A percentile compares a stretch with the other conserved stretches of the same genome.
Conservation (phyloP, 257 asterid genomes). For the Asclepias syriaca region DNA sequence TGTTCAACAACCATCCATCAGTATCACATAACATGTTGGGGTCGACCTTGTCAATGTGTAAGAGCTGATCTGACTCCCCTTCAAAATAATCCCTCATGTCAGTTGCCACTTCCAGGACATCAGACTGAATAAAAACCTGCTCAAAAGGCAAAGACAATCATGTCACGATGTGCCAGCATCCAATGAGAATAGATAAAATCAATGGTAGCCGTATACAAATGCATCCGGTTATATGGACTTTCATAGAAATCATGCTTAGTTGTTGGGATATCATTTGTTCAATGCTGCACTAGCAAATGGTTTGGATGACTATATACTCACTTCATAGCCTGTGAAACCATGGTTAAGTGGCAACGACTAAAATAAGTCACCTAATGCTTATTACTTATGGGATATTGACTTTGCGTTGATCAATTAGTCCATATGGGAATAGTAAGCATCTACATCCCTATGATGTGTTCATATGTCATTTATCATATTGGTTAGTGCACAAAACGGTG, state of each 20-base stretch:
- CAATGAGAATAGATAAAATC: background rate
- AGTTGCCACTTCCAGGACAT: slow-evolving; percentile 71
- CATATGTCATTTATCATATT: background rate
- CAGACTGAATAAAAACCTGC: slow-evolving; percentile 87
- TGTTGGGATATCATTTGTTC: background rate
- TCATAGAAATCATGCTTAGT: background rate
- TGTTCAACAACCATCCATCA: slow-evolving; percentile 79
- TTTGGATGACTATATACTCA: background rate
- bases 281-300: background rate
- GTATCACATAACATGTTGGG: slow-evolving; percentile 40
- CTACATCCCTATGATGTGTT: background rate
- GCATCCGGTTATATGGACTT: background rate
- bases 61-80: slow-evolving; percentile 43
- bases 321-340: background rate
- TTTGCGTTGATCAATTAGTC: background rate
- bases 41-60: slow-evolving; percentile 41
- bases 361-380: background rate
- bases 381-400: background rate
- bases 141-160: slow-evolving; percentile 8
- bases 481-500: background rate
- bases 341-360: background rate
- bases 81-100: slow-evolving; percentile 82
- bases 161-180: slow-evolving; percentile 1
- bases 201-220: background rate
- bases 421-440: background rate